phyloP scores from a whole-genome alignment of 208 protist species.

The Leishmania martiniquensis region DNA sequence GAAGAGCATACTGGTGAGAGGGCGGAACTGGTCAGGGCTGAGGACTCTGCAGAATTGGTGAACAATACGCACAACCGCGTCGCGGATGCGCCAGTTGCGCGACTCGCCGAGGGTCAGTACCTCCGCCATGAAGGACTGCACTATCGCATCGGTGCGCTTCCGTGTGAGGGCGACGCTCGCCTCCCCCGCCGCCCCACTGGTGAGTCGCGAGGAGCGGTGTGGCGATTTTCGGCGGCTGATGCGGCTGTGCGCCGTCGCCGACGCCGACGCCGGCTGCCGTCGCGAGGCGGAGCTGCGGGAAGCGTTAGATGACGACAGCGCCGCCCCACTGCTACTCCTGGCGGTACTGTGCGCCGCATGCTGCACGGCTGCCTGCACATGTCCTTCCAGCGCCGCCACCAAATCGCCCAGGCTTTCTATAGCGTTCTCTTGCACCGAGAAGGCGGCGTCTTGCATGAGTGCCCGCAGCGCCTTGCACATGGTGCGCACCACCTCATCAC shows the following conservation, averaged over 20 bases:
- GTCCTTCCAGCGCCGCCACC: slow-evolving; percentile 28
- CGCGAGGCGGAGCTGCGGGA: slow-evolving; percentile 22
- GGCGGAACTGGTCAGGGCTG: slow-evolving; percentile 45
- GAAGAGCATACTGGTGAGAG: slow-evolving; percentile 53
- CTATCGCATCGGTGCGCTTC: slow-evolving; percentile 32
- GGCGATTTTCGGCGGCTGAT: slow-evolving; percentile 22
- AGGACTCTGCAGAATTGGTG: slow-evolving; percentile 57
- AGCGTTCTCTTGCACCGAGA: slow-evolving; percentile 49
- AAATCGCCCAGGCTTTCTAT: slow-evolving; percentile 46
- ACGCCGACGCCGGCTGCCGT: not conserved
- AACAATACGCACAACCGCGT: slow-evolving; percentile 48
- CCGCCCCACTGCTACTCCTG: not conserved
- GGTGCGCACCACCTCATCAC: slow-evolving; percentile 30
- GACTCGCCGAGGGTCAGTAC: slow-evolving; percentile 58
- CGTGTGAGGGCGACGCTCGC: slow-evolving; percentile 6
- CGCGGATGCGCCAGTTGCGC: slow-evolving; percentile 75
- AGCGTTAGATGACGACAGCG: slow-evolving; percentile 8
- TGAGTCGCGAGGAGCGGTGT: slow-evolving; percentile 1
- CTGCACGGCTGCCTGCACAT: slow-evolving; percentile 24
- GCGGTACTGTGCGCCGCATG: not conserved
- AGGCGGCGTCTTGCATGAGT: slow-evolving; percentile 50
- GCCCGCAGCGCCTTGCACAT: slow-evolving; percentile 42
- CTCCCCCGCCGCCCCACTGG: not conserved
- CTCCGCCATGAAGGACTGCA: slow-evolving; percentile 37
- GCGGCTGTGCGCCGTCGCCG: slow-evolving; percentile 8